Base-by-base conservation (phyloP, 2,329 filamentous ascomycete genomes). In the Lecanosticta acicola region DNA sequence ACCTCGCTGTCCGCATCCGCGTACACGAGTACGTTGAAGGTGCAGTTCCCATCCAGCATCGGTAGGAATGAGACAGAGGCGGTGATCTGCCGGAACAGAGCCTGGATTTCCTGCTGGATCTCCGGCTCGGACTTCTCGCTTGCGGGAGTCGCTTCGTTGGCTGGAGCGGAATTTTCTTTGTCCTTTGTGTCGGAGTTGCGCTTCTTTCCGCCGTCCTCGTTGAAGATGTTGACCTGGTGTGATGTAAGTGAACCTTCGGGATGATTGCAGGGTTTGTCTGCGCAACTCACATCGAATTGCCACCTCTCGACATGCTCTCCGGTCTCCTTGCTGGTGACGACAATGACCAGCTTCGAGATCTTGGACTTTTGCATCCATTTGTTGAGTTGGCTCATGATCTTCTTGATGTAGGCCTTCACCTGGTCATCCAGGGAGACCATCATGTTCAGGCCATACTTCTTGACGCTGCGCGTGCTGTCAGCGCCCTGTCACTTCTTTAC, bases 361-460 rank as follows among this genome's bases (percentile, higher is more conserved):
- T 98, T 97, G 66, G 90, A 88, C 59, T 85, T 87, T 43, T 89
- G 77, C 89, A 97, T 97, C 93, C 93, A 98, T 66, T 87, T 88
- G 72, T 94, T 91, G 48, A 98, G 80, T 70, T 98, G 93, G 20
- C 83, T 84, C 90, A 96, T 98, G 72, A 98, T 97, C 71, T 94
- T 95, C 70, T 95, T 96, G 75, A 98, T 94, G 71, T 98, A 98
- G 24, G 90, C 88, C 70, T 95, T 94, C 65, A 98, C 93, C 71
- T 98, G 91, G 73, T 97, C 93, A 67, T 98, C 93, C 54, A 89
- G 81, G 24, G 91, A 94, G 41, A 97, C 90, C 60, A 95, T 85
- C 89, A 96, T 95, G 62, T 95, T 97, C 61, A 98, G 80, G 60
- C 93, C 93, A 84, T 98, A 98, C 73, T 98, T 98, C 74, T 98